These are phyloP conservation scores for Musa troglodytarum DNA, from an alignment of 176 grass and related monocot genomes.

Conservation along the genomic window DNA sequence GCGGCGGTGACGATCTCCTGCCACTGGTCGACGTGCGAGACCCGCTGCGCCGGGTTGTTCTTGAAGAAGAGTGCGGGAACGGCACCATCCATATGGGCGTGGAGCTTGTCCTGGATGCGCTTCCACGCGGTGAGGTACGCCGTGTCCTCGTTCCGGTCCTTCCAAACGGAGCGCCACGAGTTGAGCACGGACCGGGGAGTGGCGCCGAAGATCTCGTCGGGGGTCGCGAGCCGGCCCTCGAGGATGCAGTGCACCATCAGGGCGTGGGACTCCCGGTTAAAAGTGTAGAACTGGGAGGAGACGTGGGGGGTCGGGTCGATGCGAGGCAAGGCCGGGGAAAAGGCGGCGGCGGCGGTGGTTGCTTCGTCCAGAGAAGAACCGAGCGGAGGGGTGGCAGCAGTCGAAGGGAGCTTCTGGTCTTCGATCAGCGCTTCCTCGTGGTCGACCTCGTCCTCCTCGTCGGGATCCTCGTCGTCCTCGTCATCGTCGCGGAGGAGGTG, in stretches of 20 bases:
- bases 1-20: constrained; percentile 59
- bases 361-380: not conserved
- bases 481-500: constrained; percentile 24
- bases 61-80: constrained; percentile 69
- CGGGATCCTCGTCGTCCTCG: constrained; percentile 2
- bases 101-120: constrained; percentile 96
- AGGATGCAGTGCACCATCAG: constrained; percentile 87
- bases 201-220: constrained; percentile 72
- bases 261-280: constrained; percentile 61
- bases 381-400: not conserved
- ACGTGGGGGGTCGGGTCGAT: constrained; percentile 78
- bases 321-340: constrained; percentile 1
- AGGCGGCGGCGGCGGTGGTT: constrained; percentile 7
- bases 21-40: constrained; percentile 89
- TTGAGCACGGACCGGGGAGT: constrained; percentile 61
- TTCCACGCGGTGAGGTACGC: constrained; percentile 99
- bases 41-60: constrained; percentile 62
- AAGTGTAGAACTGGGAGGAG: constrained; percentile 97
- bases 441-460: constrained; percentile 4
- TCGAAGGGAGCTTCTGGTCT: not conserved
- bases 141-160: constrained; percentile 99
- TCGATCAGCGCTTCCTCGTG: constrained; percentile 19
- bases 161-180: constrained; percentile 93
- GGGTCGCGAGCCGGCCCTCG: constrained; percentile 43
- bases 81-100: constrained; percentile 35